Base-by-base conservation (phyloP, 1,139 yeast genomes). In the Geotrichum bryndzae region DNA sequence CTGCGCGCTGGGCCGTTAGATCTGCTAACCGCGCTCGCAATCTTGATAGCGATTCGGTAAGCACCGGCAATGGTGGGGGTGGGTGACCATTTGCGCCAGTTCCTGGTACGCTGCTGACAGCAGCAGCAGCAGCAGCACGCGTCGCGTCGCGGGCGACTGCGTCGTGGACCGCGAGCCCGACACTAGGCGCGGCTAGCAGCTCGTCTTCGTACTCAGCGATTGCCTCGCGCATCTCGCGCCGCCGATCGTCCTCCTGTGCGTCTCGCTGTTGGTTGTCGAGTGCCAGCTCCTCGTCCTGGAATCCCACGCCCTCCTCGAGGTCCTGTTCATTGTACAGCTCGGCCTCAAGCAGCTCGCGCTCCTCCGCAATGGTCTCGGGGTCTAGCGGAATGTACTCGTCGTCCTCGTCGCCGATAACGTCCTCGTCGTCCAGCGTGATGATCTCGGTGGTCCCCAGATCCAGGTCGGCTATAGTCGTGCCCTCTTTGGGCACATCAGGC, bases 141-240 rank as follows among this genome's bases (percentile, higher is more conserved):
- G n/a, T n/a, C 22, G 46, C 46, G 22, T 15, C 22, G 46, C 22
- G 41, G 18, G 22, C 46, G 23, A n/a, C 22, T 15, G 18, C 22
- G 18, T 13, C 22, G 15, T 15, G 22, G 22, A 41, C 18, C 18
- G n/a, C 7, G 22, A 27, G 31, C 31, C 22, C 18, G 18, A 15
- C 46, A 3, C 46, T 18, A 15, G 46, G 46, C 18, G 7, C 46
- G 18, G 33, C 13, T 23, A 41, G 51, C 31, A 54, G n/a, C 38
- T 54, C 56, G 10, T 48, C 13, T 41, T 54, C 56, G 22, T 54
- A 54, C 10, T 73, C 74, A 46, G 73, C 72, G 3, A 79, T 66
- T 0, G 80, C 79, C 38, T 72, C 74, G 55, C 75, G 75, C 53
- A 81, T 79, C 53, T 79, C 81, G 61, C 74, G 70, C 22, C 74